Evolutionary conservation across 371 early-diverging fungal species (phyloP).

Genomic region (Synchytrium microbalum): DNA sequence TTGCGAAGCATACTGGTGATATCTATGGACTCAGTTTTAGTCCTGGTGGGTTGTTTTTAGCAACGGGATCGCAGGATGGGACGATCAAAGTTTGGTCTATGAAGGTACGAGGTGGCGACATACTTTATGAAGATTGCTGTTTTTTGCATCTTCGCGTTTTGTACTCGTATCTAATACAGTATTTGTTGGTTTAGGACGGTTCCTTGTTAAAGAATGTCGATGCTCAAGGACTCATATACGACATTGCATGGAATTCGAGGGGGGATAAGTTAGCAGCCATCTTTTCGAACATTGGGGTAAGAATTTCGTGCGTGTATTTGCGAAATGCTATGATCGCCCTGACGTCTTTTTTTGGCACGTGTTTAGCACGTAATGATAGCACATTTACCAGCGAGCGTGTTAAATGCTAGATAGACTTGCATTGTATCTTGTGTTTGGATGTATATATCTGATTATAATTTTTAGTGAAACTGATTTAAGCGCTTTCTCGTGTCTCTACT

Average conservation of each 20-base stretch:
- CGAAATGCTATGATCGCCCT: too few relatives aligned
- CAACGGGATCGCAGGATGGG: slow-evolving; percentile 82
- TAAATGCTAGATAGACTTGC: background rate
- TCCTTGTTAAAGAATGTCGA: slow-evolving; percentile 10
- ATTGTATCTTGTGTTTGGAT: too few relatives aligned
- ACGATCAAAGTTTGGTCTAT: slow-evolving; percentile 71
- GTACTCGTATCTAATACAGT: slow-evolving; percentile 11
- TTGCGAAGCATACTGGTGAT: slow-evolving; percentile 67
- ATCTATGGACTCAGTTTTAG: slow-evolving; percentile 83
- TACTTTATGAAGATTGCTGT: background rate
- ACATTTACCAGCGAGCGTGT: background rate
- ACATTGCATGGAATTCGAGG: slow-evolving; percentile 10
- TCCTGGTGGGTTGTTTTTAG: slow-evolving; percentile 72
- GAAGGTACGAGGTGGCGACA: slow-evolving; percentile 37
- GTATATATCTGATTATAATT: too few relatives aligned
- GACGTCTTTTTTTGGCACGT: too few relatives aligned
- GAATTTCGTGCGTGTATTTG: too few relatives aligned
- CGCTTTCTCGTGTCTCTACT: too few relatives aligned
- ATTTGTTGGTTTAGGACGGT: slow-evolving; percentile 14
- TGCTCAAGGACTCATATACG: slow-evolving; percentile 12
- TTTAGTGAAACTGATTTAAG: too few relatives aligned
- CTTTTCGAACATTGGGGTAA: slow-evolving; percentile 16
- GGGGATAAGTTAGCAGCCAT: slow-evolving; percentile 20
- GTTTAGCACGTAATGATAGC: background rate
- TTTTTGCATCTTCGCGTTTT: background rate